These are phyloP conservation scores for Podaxis sp. DNA, from an alignment of 768 basidiomycete species.

Conservation along the genomic window DNA sequence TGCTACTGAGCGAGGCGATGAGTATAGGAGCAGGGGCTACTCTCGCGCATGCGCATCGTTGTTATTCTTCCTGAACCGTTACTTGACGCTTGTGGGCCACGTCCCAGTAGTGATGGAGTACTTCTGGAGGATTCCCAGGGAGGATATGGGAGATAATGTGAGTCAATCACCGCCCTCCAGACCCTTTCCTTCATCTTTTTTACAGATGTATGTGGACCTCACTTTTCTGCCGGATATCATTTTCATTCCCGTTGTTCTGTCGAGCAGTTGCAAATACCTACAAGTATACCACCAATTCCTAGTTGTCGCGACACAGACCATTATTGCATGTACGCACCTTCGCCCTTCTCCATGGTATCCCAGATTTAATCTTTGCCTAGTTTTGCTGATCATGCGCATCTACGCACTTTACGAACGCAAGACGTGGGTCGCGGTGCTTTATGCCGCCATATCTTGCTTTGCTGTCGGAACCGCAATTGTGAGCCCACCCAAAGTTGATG, in stretches of 20 bases:
- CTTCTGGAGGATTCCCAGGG: conserved; percentile 22
- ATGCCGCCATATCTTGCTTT: conserved; percentile 20
- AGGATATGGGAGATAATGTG: not conserved
- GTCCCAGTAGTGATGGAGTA: conserved; percentile 30
- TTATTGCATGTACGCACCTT: conserved; percentile 27
- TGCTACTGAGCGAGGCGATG: not conserved
- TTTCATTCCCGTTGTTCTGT: not conserved
- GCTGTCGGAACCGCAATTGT: conserved; percentile 19
- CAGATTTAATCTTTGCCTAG: conserved; percentile 6
- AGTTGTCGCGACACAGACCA: conserved; percentile 27
- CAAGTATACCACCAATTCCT: conserved; percentile 33
- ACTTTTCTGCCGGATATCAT: not conserved
- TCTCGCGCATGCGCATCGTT: conserved; percentile 25
- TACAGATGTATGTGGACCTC: not conserved
- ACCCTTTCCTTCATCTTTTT: not conserved
- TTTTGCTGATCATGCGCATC: conserved; percentile 35
- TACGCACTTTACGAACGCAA: conserved; percentile 39
- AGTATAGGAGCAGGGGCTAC: not conserved
- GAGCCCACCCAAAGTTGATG: not conserved
- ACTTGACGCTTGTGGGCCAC: conserved; percentile 33
- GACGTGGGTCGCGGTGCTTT: conserved; percentile 16
- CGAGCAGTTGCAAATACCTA: conserved; percentile 25
- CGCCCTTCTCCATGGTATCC: not conserved
- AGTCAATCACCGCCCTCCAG: not conserved
- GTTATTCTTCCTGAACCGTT: conserved; percentile 40